These are phyloP conservation scores for Aspergillus sp. DNA, from an alignment of 2,329 filamentous ascomycete species.

Conservation along the genomic window DNA sequence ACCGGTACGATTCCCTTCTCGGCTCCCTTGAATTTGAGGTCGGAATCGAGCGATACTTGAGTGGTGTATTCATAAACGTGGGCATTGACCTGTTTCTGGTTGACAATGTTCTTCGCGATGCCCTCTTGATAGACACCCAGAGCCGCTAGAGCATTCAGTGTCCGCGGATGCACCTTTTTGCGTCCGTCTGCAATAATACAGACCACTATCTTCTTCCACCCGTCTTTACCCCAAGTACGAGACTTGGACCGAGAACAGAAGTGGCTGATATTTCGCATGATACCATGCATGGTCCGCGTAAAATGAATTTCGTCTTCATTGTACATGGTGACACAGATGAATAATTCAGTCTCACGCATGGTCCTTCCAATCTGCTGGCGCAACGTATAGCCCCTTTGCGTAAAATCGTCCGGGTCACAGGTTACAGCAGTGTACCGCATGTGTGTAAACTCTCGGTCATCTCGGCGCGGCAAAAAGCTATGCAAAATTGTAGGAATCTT, in stretches of 20 bases:
- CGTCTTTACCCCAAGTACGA: conserved; percentile 92
- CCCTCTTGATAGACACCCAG: conserved; percentile 98
- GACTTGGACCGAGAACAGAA: conserved; percentile 92
- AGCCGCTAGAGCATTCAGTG: conserved; percentile 88
- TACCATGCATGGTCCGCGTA: conserved; percentile 95
- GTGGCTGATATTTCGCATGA: conserved; percentile 97
- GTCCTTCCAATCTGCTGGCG: conserved; percentile 86
- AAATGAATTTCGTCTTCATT: conserved; percentile 98
- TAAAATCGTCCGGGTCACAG: conserved; percentile 93
- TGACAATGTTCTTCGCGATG: conserved; percentile 98
- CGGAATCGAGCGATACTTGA: conserved; percentile 91
- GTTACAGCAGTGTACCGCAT: conserved; percentile 99
- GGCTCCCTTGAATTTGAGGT: conserved; percentile 97
- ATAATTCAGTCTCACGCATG: conserved; percentile 85
- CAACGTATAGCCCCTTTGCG: conserved; percentile 82
- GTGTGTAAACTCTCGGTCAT: conserved; percentile 95
- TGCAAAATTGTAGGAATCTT: conserved; percentile 98
- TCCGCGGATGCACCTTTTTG: conserved; percentile 88
- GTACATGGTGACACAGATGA: conserved; percentile 98
- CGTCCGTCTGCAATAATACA: conserved; percentile 95
- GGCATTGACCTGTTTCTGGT: conserved; percentile 89
- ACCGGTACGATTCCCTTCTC: conserved; percentile 98
- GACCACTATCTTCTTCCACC: conserved; percentile 99
- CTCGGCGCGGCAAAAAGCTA: conserved; percentile 88
- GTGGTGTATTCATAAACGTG: conserved; percentile 99